Conservation (phyloP, 2,329 filamentous ascomycete genomes). For the Stenocarpella maydis region DNA sequence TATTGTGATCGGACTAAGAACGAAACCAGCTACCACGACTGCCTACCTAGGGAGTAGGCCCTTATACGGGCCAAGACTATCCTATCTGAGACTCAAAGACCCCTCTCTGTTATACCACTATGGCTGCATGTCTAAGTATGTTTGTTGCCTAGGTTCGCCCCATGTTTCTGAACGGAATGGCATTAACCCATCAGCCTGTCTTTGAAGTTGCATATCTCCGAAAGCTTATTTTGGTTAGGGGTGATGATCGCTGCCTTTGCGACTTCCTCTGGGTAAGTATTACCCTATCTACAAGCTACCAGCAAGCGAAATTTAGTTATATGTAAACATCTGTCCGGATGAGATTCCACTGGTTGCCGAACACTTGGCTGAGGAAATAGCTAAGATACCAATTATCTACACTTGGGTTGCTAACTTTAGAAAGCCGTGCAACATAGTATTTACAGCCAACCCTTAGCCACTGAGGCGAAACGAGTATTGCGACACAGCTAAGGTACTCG, state of each 20-base stretch:
- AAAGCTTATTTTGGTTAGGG: background rate
- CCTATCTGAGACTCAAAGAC: background rate
- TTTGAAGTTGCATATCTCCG: background rate
- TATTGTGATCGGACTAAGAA: too few species aligned
- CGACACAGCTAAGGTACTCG: too few species aligned
- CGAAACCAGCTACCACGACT: too few species aligned
- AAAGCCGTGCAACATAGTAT: background rate
- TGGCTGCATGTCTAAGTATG: too few species aligned
- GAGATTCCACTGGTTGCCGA: too few species aligned
- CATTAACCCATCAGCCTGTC: constrained; percentile 8
- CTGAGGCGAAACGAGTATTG: too few species aligned
- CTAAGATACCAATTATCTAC: too few species aligned
- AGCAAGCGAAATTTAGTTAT: background rate
- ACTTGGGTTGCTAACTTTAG: too few species aligned
- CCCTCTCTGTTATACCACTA: background rate
- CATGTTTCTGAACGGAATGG: background rate
- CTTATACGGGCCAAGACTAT: background rate
- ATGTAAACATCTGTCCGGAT: too few species aligned
- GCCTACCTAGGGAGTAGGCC: background rate
- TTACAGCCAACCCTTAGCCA: background rate
- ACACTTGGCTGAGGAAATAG: too few species aligned
- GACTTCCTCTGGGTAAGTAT: background rate
- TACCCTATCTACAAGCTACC: background rate
- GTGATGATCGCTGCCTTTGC: background rate
- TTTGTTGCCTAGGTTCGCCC: background rate